Evolutionary conservation across 345 rosid species (phyloP), one percentile per base, ranked within the genome.

Genomic region (Rubroshorea leprosula): DNA sequence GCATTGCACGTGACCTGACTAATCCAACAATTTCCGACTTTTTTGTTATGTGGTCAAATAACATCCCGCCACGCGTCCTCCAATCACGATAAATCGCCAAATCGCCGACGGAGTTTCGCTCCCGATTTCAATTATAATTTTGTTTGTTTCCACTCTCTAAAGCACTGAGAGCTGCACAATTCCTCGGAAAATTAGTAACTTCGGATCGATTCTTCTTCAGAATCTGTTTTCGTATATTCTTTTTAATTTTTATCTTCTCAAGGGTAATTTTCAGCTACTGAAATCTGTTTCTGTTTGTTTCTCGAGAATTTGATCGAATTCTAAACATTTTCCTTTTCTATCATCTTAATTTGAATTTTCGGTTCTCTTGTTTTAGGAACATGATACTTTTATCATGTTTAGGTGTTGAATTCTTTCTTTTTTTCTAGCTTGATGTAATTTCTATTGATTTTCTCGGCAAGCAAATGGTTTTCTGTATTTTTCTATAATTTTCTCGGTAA

Each of bases 81-180:
- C 60, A 39, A 48, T 43, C 19, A 6, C 45, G 73, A 76, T 66
- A 72, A 75, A 77, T 71, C 74, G 70, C 69, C 73, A 11, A 21
- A 35, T 31, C 35, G 21, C 55, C 23, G 29, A 24, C 54, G 20
- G 14, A 4, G 29, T 46, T 22, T 52, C 58, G 35, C 50, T 63
- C 55, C 55, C n/a, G 35, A 26, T 55, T 49, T 58, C 15, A 18
- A 49, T 55, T 11, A 29, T n/a, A n/a, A n/a, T n/a, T 68, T 70
- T 64, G 70, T 63, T 63, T 52, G 20, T 44, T 22, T 13, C 8
- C 39, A 17, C 46, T 44, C 38, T n/a, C n/a, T n/a, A 17, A 22
- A 38, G 68, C 18, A 47, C 15, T 51, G 44, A 46, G 47, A 14
- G 46, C 27, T 49, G 24, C 57, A 60, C 61, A 31, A 46, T 9